phyloP scores from a whole-genome alignment of 2,329 filamentous ascomycete genomes.

The Talaromyces marneffei region DNA sequence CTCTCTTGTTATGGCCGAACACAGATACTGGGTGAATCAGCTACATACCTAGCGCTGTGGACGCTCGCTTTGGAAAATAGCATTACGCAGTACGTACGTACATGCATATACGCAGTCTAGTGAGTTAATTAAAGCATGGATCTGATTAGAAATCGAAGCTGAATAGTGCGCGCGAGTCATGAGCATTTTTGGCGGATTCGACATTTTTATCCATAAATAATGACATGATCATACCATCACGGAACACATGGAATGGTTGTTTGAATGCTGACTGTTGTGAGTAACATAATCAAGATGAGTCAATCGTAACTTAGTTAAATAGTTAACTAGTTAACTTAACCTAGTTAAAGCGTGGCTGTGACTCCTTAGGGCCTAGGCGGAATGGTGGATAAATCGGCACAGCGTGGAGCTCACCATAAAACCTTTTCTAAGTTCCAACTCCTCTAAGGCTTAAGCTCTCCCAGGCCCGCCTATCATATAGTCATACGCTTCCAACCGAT shows the following conservation, averaged over 20 bases:
- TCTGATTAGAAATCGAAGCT: background rate
- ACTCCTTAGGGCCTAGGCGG: conserved; percentile 7
- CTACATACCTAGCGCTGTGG: no score
- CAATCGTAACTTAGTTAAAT: no score
- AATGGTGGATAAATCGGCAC: conserved; percentile 27
- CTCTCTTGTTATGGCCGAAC: no score
- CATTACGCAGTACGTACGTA: background rate
- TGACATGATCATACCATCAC: background rate
- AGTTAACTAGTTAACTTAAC: no score
- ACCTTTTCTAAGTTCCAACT: no score
- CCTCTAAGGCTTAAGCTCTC: background rate
- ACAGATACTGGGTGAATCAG: no score
- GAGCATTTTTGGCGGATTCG: no score
- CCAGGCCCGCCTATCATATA: background rate
- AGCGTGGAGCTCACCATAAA: background rate
- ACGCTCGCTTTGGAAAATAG: background rate
- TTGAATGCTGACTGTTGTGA: background rate
- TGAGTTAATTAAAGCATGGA: background rate
- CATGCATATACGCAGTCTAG: background rate
- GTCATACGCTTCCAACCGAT: background rate
- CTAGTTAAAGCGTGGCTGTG: background rate
- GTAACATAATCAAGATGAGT: background rate
- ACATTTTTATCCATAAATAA: background rate
- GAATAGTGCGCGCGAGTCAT: background rate
- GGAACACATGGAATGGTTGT: background rate